Evolutionary conservation across 2,329 filamentous ascomycete genomes (phyloP), one percentile per base, ranked within the genome.

Genomic region (Lachnellula hyalina): DNA sequence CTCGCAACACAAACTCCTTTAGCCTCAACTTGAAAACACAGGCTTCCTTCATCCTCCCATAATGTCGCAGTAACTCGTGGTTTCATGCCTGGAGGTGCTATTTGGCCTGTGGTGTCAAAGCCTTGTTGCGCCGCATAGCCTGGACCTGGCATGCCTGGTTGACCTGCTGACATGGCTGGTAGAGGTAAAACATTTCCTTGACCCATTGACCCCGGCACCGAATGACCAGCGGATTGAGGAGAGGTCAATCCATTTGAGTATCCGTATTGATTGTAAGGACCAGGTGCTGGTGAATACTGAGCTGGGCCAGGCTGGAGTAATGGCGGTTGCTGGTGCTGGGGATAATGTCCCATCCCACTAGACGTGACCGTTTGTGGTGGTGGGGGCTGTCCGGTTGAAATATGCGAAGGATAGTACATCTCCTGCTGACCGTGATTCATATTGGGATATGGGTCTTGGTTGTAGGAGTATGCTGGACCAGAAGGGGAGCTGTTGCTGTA

Each of bases 1-100:
- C 94, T 84, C 51, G 93, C 93, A 54, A 97, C 94, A 71, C 94
- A 99, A 51, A 99, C 93, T 47, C 93, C 93, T 63, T 94, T 87
- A 3, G 94, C 93, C 72, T 97, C 94, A 1, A 97, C 94, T 71
- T 97, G 94, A 70, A 97, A 99, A 74, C 94, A 99, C 32, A 97
- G 77, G 69, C 91, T 97, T 35, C 94, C 94, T 69, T 99, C 94
- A 63, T 99, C 94, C 76, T 97, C 94, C 94, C 94, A 99, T 23
- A 99, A 73, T 0, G 94, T 99, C 8, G 94, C 94, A 4, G 94
- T 97, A 28, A 99, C 94, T 59, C 93, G 81, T 19, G 94, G 94
- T 76, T 97, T 97, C 84, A 96, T 95, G 32, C 93, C 93, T 3
- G 89, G 89, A 8, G 94, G 94, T 17, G 91, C 89, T 56, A 96